Percentiles rank a stretch among this genome's conserved stretches.
These are phyloP conservation scores for Artemisia argyi DNA, from an alignment of 129 eudicot species.

Conservation along the genomic window DNA sequence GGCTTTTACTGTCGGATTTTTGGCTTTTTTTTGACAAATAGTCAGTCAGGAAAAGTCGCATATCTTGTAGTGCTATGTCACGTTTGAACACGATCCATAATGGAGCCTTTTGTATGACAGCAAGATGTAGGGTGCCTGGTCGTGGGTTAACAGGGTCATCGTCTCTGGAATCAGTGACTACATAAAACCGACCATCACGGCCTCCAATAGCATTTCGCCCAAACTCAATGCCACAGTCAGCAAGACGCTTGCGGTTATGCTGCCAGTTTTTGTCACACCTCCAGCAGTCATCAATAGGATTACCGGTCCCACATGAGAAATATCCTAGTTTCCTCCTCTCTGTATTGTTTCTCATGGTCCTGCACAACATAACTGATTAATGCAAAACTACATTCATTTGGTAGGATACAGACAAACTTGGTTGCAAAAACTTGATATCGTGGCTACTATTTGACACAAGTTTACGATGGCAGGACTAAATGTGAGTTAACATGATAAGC, in stretches of 20 bases:
- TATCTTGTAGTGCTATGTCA: too few species aligned
- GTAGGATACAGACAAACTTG: too few species aligned
- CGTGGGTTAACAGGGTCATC: not conserved
- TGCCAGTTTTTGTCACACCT: not conserved
- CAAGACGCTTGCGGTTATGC: not conserved
- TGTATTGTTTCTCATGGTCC: too few species aligned
- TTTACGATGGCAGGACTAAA: too few species aligned
- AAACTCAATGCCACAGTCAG: not conserved
- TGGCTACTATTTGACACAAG: too few species aligned
- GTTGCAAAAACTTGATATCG: too few species aligned
- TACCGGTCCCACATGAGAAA: not conserved
- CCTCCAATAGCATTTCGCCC: not conserved
- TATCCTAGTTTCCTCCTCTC: not conserved
- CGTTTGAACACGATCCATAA: not conserved
- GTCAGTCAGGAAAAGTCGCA: too few species aligned
- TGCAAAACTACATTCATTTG: too few species aligned
- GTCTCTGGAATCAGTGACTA: not conserved
- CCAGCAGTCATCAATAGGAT: constrained; percentile 2
- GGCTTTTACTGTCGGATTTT: too few species aligned
- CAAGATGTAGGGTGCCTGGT: not conserved
- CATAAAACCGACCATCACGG: not conserved
- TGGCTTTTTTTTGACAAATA: too few species aligned
- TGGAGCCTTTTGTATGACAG: not conserved
- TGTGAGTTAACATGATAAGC: too few species aligned
- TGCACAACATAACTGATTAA: too few species aligned